These are phyloP conservation scores for Scalesia atractyloides DNA, from an alignment of 129 eudicot species.

Conservation along the genomic window DNA sequence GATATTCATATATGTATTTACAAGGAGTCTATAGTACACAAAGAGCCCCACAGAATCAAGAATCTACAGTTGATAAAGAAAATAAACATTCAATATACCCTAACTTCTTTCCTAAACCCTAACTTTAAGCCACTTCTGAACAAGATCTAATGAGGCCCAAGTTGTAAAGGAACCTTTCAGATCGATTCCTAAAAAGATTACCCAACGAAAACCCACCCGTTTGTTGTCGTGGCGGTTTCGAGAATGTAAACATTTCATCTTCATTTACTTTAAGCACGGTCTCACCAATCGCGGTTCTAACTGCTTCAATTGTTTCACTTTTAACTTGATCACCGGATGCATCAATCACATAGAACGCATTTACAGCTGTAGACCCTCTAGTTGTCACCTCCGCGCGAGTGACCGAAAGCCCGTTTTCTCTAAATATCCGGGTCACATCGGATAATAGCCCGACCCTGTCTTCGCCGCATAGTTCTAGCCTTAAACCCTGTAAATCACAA, in stretches of 20 bases:
- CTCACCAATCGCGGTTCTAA: constrained; percentile 64
- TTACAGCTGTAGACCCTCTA: constrained; percentile 64
- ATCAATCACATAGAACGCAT: constrained; percentile 71
- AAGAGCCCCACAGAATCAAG: constrained; percentile 13
- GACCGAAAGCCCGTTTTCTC: constrained; percentile 83
- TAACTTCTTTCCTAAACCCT: constrained; percentile 17
- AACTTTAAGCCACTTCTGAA: constrained; percentile 39
- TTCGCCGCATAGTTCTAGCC: constrained; percentile 71
- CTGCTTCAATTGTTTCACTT: constrained; percentile 68
- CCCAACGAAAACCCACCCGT: constrained; percentile 64
- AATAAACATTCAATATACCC: constrained; percentile 7
- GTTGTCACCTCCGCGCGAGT: constrained; percentile 87
- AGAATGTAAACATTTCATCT: constrained; percentile 34
- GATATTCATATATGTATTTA: not conserved
- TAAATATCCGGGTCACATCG: constrained; percentile 77
- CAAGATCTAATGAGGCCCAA: constrained; percentile 75
- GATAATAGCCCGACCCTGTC: constrained; percentile 78
- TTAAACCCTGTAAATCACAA: constrained; percentile 54
- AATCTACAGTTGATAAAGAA: constrained; percentile 17
- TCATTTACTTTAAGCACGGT: constrained; percentile 65
- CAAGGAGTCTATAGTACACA: constrained; percentile 7
- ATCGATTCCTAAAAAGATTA: constrained; percentile 55
- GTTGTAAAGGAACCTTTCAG: constrained; percentile 70
- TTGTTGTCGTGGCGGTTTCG: constrained; percentile 38
- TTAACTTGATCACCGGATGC: constrained; percentile 62